Conservation (phyloP, 78 protist genomes). For the Protostelium mycophagum region DNA sequence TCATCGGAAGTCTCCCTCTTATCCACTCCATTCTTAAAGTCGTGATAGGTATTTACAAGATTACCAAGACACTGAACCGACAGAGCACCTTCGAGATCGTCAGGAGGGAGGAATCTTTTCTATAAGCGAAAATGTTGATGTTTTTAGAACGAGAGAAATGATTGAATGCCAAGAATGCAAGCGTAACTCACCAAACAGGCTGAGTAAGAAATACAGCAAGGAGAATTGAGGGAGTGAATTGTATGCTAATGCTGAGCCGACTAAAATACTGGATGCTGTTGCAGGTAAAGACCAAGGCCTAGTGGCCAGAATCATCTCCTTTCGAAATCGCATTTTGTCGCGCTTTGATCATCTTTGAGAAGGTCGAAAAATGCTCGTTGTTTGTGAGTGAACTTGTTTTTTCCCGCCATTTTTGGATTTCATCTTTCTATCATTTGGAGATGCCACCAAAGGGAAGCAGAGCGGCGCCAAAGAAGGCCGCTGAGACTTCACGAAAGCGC, state of each 20-base stretch:
- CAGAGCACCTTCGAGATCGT: background rate
- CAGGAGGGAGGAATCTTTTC: too few relatives aligned
- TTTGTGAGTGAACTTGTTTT: background rate
- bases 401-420: too few relatives aligned
- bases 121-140: too few relatives aligned
- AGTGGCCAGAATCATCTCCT: background rate
- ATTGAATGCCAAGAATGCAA: background rate
- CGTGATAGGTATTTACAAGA: conserved; percentile 33
- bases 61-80: conserved; percentile 26
- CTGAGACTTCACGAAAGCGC: background rate
- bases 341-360: background rate
- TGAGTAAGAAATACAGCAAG: background rate
- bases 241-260: conserved; percentile 47
- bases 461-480: background rate
- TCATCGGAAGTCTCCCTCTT: conserved; percentile 15
- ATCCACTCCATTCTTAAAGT: conserved; percentile 25
- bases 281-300: conserved; percentile 58
- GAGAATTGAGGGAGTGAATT: conserved; percentile 11
- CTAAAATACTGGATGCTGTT: conserved; percentile 11
- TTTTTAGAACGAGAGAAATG: too few relatives aligned
- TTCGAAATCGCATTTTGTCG: background rate
- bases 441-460: background rate
- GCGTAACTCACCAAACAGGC: conserved; percentile 6
- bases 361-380: background rate
- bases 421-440: too few relatives aligned